These are phyloP conservation scores for Eleusine coracana DNA, from an alignment of 176 grass and related monocot species.

Conservation along the genomic window DNA sequence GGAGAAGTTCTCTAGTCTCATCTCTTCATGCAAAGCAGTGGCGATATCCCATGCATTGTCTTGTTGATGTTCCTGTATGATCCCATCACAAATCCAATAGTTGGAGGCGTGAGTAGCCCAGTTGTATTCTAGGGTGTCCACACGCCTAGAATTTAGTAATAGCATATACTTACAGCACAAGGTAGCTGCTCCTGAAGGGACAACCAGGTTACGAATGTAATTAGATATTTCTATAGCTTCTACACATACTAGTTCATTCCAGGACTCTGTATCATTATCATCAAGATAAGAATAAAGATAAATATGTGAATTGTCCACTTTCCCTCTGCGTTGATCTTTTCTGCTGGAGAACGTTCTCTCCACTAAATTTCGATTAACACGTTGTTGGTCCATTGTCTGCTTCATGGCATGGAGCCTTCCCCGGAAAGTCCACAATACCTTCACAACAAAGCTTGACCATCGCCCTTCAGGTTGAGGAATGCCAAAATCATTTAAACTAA, in stretches of 20 bases:
- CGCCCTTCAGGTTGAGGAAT: neutral
- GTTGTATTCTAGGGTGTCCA: neutral
- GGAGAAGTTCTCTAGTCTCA: neutral
- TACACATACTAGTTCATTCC: neutral
- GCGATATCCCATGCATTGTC: conserved; percentile 24
- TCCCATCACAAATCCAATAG: too few species aligned
- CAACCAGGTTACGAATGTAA: rapidly evolving
- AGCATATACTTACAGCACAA: neutral
- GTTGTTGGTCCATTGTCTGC: neutral
- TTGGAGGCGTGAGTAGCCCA: neutral
- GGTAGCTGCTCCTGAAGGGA: rapidly evolving
- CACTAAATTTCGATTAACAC: neutral
- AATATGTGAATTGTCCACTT: neutral
- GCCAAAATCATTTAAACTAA: conserved; percentile 16
- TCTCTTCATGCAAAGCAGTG: neutral
- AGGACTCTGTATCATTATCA: neutral
- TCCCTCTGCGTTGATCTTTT: neutral
- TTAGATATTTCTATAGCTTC: neutral
- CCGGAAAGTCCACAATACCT: conserved; percentile 3
- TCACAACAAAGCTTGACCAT: neutral
- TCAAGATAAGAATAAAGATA: neutral
- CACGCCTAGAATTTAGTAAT: rapidly evolving
- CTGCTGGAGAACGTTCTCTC: neutral
- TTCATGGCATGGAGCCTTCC: conserved; percentile 11
- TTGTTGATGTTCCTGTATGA: too few species aligned